phyloP scores from a whole-genome alignment of 2,329 filamentous ascomycete genomes.

The Talaromyces sp. region DNA sequence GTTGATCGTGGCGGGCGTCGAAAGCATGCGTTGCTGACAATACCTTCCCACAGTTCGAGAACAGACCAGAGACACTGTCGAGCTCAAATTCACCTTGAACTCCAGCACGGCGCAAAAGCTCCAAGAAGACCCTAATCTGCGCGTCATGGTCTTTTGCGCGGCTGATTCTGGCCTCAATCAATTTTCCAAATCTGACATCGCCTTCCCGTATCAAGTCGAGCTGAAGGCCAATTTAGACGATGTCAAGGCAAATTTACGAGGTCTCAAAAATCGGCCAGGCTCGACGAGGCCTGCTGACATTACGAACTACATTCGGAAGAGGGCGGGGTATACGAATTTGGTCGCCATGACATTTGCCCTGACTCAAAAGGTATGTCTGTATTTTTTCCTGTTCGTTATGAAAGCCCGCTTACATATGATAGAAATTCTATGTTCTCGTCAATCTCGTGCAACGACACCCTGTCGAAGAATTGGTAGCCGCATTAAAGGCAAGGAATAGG shows the following conservation, averaged over 20 bases:
- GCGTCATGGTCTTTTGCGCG: conserved; percentile 81
- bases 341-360: conserved; percentile 88
- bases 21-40: conserved; percentile 22
- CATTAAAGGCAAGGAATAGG: conserved; percentile 63
- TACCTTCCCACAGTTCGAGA: conserved; percentile 51
- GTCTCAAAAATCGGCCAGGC: conserved; percentile 92
- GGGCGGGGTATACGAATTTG: conserved; percentile 67
- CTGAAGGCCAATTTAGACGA: conserved; percentile 85
- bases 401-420: conserved; percentile 4
- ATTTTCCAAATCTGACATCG: conserved; percentile 64
- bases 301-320: conserved; percentile 68
- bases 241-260: conserved; percentile 87
- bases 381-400: conserved; percentile 18
- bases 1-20: conserved; percentile 30
- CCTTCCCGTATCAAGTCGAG: conserved; percentile 90
- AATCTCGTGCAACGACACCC: conserved; percentile 72
- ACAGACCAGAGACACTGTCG: conserved; percentile 56
- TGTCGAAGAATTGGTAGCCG: conserved; percentile 66
- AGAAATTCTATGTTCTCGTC: conserved; percentile 71
- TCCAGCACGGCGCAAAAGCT: conserved; percentile 55
- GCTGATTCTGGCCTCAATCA: conserved; percentile 56
- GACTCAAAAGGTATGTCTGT: conserved; percentile 69
- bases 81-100: conserved; percentile 58
- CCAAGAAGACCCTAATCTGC: conserved; percentile 58
- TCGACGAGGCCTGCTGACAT: conserved; percentile 93